Evolutionary conservation across 2,329 filamentous ascomycete genomes (phyloP).

Genomic region (Calonectria honghensis): DNA sequence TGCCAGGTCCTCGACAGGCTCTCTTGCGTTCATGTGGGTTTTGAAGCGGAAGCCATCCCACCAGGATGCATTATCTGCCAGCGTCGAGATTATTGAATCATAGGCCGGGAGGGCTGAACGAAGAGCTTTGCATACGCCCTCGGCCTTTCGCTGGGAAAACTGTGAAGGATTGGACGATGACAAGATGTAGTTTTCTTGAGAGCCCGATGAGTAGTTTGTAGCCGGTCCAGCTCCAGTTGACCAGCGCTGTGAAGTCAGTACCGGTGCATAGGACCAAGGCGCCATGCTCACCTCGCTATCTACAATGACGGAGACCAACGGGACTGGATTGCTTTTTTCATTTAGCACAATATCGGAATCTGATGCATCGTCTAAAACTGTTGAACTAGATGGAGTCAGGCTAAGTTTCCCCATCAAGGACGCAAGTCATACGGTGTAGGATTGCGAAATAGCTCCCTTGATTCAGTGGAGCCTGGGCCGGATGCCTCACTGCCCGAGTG

Average conservation of each 20-base stretch:
- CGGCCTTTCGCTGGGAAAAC: constrained; percentile 14
- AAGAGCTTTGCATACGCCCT: constrained; percentile 26
- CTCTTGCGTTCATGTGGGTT: constrained; percentile 10
- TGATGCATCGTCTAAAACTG: background rate
- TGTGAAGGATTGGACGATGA: background rate
- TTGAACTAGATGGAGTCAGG: background rate
- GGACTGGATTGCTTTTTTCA: background rate
- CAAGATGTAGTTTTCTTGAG: background rate
- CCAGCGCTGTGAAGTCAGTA: constrained; percentile 22
- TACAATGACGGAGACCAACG: constrained; percentile 25
- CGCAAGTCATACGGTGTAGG: background rate
- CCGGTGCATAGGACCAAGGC: too few species aligned
- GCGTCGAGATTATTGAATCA: constrained; percentile 19
- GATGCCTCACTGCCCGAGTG: background rate
- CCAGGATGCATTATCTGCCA: constrained; percentile 20
- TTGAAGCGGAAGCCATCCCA: constrained; percentile 36
- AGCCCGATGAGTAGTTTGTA: background rate
- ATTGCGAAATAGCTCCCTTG: background rate
- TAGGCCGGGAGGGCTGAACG: constrained; percentile 31
- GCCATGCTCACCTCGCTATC: constrained; percentile 25
- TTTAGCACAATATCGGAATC: constrained; percentile 7
- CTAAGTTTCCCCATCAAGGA: accelerated
- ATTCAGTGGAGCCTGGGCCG: background rate
- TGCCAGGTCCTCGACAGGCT: background rate
- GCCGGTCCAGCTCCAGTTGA: background rate